A percentile compares a stretch with the other conserved stretches of the same genome.
Evolutionary conservation across 2,329 filamentous ascomycete genomes (phyloP).

Genomic region (Metarhizium anisopliae): DNA sequence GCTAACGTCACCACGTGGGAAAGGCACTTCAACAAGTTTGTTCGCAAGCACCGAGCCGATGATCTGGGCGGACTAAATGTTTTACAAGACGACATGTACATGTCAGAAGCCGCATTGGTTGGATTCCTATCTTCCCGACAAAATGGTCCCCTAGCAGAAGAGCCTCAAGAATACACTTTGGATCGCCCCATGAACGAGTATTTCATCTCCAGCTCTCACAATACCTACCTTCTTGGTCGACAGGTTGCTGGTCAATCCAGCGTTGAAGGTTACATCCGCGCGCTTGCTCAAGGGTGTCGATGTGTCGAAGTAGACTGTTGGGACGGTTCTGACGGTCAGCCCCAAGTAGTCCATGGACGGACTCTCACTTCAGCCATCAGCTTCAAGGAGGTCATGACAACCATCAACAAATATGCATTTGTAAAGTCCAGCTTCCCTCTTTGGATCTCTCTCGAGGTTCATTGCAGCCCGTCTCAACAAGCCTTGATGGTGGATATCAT

Average conservation of each 20-base stretch:
- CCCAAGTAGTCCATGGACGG: conserved; percentile 82
- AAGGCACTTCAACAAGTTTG: conserved; percentile 60
- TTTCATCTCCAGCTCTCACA: conserved; percentile 97
- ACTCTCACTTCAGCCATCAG: conserved; percentile 83
- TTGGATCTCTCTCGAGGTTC: conserved; percentile 92
- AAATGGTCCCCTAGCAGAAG: conserved; percentile 58
- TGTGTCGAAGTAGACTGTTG: conserved; percentile 98
- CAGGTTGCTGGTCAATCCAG: conserved; percentile 87
- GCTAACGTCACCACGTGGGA: conserved; percentile 59
- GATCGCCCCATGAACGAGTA: conserved; percentile 91
- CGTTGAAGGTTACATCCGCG: conserved; percentile 88
- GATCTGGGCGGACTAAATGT: conserved; percentile 33
- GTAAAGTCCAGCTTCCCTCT: conserved; percentile 78
- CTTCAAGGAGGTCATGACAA: conserved; percentile 85
- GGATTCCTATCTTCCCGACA: conserved; percentile 66
- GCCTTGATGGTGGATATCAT: conserved; percentile 83
- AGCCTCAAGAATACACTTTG: conserved; percentile 53
- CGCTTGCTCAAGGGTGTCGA: conserved; percentile 79
- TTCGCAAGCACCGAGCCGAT: conserved; percentile 46
- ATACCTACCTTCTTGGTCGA: conserved; percentile 88
- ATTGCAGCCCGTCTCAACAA: conserved; percentile 80
- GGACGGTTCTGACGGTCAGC: conserved; percentile 83
- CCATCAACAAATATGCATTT: conserved; percentile 93
- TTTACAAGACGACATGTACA: conserved; percentile 39
- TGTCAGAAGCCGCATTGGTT: conserved; percentile 73